Conservation (phyloP, 139 green algal species). For the Limnomonas spitsbergensis region DNA sequence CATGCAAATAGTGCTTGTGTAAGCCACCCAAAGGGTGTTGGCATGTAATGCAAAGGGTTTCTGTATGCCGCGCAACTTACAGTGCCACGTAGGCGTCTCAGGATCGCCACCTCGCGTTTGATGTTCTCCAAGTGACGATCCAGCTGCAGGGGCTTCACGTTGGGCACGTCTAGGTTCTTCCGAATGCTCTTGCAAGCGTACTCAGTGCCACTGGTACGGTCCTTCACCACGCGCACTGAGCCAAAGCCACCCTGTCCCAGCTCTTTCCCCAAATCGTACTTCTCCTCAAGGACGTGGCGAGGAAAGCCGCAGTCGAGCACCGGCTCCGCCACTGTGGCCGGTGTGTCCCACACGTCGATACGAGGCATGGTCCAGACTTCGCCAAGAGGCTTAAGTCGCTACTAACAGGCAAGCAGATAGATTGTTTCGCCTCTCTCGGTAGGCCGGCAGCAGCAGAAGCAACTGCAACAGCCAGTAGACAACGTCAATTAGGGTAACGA, state of each 20-base stretch:
- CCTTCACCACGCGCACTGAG: constrained; percentile 45
- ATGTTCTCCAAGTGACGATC: constrained; percentile 76
- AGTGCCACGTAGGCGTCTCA: constrained; percentile 60
- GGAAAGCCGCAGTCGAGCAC: constrained; percentile 21
- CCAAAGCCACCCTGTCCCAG: constrained; percentile 83
- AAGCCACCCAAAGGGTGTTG: neutral
- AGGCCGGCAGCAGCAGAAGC: too few relatives aligned
- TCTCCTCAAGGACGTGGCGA: constrained; percentile 12
- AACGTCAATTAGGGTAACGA: too few relatives aligned
- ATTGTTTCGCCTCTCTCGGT: too few relatives aligned
- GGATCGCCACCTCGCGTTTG: constrained; percentile 51
- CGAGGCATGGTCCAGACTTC: too few relatives aligned
- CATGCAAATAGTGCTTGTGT: neutral
- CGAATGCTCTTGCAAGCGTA: constrained; percentile 79
- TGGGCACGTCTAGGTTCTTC: constrained; percentile 68
- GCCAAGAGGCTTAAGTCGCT: too few relatives aligned
- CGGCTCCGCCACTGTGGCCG: neutral
- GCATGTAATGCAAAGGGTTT: neutral
- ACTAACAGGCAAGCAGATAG: too few relatives aligned
- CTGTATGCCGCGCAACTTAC: constrained; percentile 32
- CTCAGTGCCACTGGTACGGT: constrained; percentile 46
- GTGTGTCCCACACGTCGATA: constrained; percentile 47
- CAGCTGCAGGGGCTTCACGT: constrained; percentile 56
- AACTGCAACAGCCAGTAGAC: too few relatives aligned
- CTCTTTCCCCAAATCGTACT: constrained; percentile 42